Conservation (phyloP, 495 filamentous ascomycete genomes). For the Physcia stellaris region DNA sequence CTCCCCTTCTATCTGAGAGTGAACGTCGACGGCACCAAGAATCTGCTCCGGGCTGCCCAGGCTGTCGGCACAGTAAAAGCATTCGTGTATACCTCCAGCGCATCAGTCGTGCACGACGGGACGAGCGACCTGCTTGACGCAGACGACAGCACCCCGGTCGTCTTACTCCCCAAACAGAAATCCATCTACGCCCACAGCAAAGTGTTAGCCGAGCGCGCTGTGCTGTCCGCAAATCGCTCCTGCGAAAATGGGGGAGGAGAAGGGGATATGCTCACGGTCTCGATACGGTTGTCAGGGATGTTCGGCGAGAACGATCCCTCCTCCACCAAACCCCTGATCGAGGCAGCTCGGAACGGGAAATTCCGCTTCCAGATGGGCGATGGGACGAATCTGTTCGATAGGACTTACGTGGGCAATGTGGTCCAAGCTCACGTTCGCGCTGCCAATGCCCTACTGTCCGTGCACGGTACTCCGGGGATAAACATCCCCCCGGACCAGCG, state of each 20-base stretch:
- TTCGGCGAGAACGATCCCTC: conserved; percentile 18
- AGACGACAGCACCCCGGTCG: conserved; percentile 17
- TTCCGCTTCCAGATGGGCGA: conserved; percentile 17
- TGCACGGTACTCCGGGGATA: too few species aligned
- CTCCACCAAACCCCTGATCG: conserved; percentile 13
- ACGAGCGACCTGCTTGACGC: conserved; percentile 15
- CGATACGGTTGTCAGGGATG: conserved; percentile 12
- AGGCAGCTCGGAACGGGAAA: conserved; percentile 6
- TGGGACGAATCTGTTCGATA: conserved; percentile 13
- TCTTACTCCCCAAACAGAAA: conserved; percentile 14
- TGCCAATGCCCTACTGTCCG: conserved; percentile 45
- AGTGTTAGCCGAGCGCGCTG: conserved; percentile 17
- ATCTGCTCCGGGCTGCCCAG: conserved; percentile 24
- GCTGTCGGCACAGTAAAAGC: conserved; percentile 20
- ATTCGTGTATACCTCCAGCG: conserved; percentile 29
- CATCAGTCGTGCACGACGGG: conserved; percentile 22
- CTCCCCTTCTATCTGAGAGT: conserved; percentile 10
- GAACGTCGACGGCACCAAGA: conserved; percentile 30
- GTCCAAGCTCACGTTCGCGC: conserved; percentile 63
- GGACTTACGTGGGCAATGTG: conserved; percentile 30
- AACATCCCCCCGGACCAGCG: background rate
- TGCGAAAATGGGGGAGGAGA: too few species aligned
- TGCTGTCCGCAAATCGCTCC: conserved; percentile 19
- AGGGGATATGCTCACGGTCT: conserved; percentile 14
- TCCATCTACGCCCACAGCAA: conserved; percentile 20